A percentile compares a stretch with the other conserved stretches of the same genome.
These are phyloP conservation scores for Quercus cerris DNA, from an alignment of 306 rosid genomes.

Conservation along the genomic window DNA sequence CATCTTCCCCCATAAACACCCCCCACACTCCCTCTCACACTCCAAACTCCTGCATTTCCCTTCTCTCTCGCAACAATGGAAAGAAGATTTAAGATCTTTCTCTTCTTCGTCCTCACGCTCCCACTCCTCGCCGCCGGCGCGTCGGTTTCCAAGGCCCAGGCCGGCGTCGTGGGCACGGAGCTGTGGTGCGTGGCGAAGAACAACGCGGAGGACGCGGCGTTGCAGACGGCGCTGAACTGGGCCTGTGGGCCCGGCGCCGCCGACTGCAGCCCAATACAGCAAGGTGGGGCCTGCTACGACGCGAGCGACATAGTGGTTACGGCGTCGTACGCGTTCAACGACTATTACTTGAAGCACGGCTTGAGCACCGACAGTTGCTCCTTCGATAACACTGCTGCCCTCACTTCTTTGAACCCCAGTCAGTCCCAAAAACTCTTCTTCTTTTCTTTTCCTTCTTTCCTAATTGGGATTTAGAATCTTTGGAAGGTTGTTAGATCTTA, in stretches of 20 bases:
- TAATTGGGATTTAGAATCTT: background rate
- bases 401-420: slow-evolving; percentile 85
- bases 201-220: slow-evolving; percentile 76
- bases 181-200: slow-evolving; percentile 99
- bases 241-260: slow-evolving; percentile 85
- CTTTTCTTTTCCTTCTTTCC: background rate
- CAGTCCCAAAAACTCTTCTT: slow-evolving; percentile 4
- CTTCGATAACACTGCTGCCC: slow-evolving; percentile 69
- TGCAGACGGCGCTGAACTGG: slow-evolving; percentile 78
- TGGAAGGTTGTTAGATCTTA: background rate
- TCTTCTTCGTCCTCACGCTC: slow-evolving; percentile 5
- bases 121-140: slow-evolving; percentile 28
- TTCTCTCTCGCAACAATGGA: slow-evolving; percentile 25
- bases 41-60: slow-evolving; percentile 16
- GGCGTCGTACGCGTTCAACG: slow-evolving; percentile 86
- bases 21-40: background rate
- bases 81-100: background rate
- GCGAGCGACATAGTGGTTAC: slow-evolving; percentile 44
- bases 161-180: slow-evolving; percentile 37
- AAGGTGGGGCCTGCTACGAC: slow-evolving; percentile 77
- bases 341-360: slow-evolving; percentile 71
- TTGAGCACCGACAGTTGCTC: slow-evolving; percentile 66
- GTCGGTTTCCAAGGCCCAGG: slow-evolving; percentile 14
- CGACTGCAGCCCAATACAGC: slow-evolving; percentile 77
- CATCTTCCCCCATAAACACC: background rate